Conservation (phyloP, 768 basidiomycete genomes). For the Hypholoma sublateritium region DNA sequence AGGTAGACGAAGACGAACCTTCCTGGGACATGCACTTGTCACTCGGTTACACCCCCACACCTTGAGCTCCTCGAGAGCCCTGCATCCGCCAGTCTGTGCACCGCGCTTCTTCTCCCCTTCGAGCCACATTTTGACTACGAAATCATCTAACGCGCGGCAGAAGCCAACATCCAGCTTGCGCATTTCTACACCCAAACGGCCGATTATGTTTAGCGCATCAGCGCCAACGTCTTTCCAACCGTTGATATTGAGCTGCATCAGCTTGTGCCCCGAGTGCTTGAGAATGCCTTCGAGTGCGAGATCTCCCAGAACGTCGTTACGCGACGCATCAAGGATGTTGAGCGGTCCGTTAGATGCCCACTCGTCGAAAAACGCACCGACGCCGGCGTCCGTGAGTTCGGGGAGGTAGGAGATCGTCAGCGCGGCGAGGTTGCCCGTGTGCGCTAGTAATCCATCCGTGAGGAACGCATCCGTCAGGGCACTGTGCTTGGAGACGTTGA, state of each 20-base stretch:
- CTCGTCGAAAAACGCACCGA: constrained; percentile 63
- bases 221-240: constrained; percentile 67
- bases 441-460: constrained; percentile 52
- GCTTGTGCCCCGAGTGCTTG: constrained; percentile 56
- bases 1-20: constrained; percentile 27
- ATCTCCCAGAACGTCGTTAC: constrained; percentile 54
- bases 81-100: constrained; percentile 31
- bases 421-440: constrained; percentile 45
- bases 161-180: constrained; percentile 77
- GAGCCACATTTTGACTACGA: constrained; percentile 70
- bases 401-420: constrained; percentile 58
- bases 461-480: constrained; percentile 63
- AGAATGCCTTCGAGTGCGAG: constrained; percentile 64
- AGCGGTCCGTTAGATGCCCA: constrained; percentile 58
- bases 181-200: constrained; percentile 39
- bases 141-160: constrained; percentile 83
- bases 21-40: constrained; percentile 37
- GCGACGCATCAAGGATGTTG: constrained; percentile 54
- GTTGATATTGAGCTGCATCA: constrained; percentile 71
- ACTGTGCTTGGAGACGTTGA: constrained; percentile 73
- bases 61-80: constrained; percentile 43
- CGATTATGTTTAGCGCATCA: constrained; percentile 38
- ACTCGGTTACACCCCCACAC: constrained; percentile 57
- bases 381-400: constrained; percentile 68
- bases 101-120: constrained; percentile 30